phyloP scores from a whole-genome alignment of 1,284 basidiomycete species.

The Cutaneotrichosporon mucoides region DNA sequence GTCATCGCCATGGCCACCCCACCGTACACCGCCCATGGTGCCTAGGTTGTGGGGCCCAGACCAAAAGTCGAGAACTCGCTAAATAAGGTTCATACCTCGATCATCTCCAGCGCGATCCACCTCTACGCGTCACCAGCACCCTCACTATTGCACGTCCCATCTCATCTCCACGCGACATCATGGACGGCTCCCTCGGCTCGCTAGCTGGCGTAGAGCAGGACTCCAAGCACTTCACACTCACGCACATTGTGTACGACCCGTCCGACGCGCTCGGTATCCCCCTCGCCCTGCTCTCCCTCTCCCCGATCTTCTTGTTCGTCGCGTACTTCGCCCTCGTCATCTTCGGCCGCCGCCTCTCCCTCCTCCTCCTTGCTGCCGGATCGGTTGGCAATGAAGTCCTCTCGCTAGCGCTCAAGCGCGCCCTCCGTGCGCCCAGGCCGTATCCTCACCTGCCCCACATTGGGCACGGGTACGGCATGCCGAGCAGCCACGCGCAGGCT shows the following conservation, averaged over 20 bases:
- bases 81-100: no score
- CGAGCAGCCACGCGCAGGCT: slow-evolving; percentile 46
- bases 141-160: no score
- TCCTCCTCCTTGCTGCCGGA: slow-evolving; percentile 37
- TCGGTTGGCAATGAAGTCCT: slow-evolving; percentile 40
- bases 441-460: slow-evolving; percentile 20
- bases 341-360: slow-evolving; percentile 39
- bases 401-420: slow-evolving; percentile 34
- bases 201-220: not conserved
- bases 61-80: no score
- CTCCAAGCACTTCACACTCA: slow-evolving; percentile 43
- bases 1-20: not conserved
- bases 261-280: slow-evolving; percentile 39
- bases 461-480: slow-evolving; percentile 47
- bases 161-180: not conserved
- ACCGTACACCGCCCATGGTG: no score
- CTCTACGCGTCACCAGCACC: no score
- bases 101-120: no score
- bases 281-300: slow-evolving; percentile 44
- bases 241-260: slow-evolving; percentile 44
- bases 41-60: no score
- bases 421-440: slow-evolving; percentile 21
- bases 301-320: slow-evolving; percentile 49
- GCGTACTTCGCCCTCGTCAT: slow-evolving; percentile 46
- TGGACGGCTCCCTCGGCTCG: not conserved